Evolutionary conservation across 2,329 filamentous ascomycete genomes (phyloP).

Genomic region (Neonectria faginata): DNA sequence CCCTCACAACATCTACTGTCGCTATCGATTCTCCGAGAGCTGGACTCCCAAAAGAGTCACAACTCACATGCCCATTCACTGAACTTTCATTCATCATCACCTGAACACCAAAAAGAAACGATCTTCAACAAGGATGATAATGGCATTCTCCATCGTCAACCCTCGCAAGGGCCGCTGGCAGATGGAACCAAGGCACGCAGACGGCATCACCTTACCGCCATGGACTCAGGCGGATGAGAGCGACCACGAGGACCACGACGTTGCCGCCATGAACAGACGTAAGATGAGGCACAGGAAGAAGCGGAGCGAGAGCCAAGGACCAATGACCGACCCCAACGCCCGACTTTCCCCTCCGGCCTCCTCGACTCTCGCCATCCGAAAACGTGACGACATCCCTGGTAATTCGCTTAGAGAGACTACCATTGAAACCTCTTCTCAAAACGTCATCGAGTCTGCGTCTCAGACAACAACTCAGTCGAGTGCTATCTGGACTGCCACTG

Average conservation of each 20-base stretch:
- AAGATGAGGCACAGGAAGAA: conserved; percentile 21
- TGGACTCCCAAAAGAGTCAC: conserved; percentile 8
- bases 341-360: conserved; percentile 4
- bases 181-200: conserved; percentile 32
- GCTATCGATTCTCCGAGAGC: conserved; percentile 25
- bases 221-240: conserved; percentile 47
- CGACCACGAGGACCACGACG: conserved; percentile 36
- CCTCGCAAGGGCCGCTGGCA: conserved; percentile 36
- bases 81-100: background rate
- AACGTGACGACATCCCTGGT: conserved; percentile 18
- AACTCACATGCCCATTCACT: background rate
- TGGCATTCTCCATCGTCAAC: conserved; percentile 31
- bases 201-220: conserved; percentile 33
- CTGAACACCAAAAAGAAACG: background rate
- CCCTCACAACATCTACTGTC: conserved; percentile 20
- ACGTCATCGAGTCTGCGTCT: background rate
- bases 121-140: conserved; percentile 13
- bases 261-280: conserved; percentile 34
- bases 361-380: conserved; percentile 10
- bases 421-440: conserved; percentile 4
- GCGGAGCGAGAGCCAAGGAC: conserved; percentile 19
- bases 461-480: background rate
- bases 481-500: background rate
- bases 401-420: conserved; percentile 21
- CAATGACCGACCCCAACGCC: conserved; percentile 27